These are phyloP conservation scores for Wallacemonas sp. DNA, from an alignment of 208 protist genomes.

Conservation along the genomic window DNA sequence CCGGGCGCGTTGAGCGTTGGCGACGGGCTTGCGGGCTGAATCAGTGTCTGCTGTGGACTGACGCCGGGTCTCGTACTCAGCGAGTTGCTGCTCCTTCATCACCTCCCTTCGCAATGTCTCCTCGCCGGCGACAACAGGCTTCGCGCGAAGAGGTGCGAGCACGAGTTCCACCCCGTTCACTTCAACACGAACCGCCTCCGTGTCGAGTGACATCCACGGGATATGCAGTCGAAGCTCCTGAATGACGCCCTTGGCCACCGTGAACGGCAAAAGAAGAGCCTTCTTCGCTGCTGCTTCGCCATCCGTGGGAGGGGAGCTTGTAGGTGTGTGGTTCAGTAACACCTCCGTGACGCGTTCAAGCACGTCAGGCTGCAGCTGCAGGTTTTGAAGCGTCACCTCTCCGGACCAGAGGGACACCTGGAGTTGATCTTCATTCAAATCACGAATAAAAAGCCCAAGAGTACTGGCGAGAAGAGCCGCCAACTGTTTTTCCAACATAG, in stretches of 20 bases:
- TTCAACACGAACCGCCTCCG: constrained; percentile 61
- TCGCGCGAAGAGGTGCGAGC: constrained; percentile 59
- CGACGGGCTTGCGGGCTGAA: neutral
- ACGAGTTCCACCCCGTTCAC: constrained; percentile 72
- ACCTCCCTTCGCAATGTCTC: constrained; percentile 48
- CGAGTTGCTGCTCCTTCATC: constrained; percentile 65
- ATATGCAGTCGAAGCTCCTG: constrained; percentile 54
- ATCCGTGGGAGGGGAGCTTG: neutral
- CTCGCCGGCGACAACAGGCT: constrained; percentile 48
- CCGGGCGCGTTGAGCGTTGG: no score
- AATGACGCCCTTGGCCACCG: constrained; percentile 70
- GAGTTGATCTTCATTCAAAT: constrained; percentile 76
- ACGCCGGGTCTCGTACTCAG: constrained; percentile 47
- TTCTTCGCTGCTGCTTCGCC: constrained; percentile 28
- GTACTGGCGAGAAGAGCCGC: constrained; percentile 59
- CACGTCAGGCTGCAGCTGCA: constrained; percentile 64
- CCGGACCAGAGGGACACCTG: constrained; percentile 82
- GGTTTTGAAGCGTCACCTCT: constrained; percentile 63
- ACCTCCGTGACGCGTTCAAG: constrained; percentile 53
- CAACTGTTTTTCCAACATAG: constrained; percentile 81
- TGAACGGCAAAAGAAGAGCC: constrained; percentile 71
- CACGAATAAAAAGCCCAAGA: constrained; percentile 69
- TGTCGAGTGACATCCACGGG: constrained; percentile 78
- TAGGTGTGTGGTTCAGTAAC: constrained; percentile 6
- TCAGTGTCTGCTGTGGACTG: neutral